phyloP scores from a whole-genome alignment of 129 eudicot species.

The Flaveria sonorensis region DNA sequence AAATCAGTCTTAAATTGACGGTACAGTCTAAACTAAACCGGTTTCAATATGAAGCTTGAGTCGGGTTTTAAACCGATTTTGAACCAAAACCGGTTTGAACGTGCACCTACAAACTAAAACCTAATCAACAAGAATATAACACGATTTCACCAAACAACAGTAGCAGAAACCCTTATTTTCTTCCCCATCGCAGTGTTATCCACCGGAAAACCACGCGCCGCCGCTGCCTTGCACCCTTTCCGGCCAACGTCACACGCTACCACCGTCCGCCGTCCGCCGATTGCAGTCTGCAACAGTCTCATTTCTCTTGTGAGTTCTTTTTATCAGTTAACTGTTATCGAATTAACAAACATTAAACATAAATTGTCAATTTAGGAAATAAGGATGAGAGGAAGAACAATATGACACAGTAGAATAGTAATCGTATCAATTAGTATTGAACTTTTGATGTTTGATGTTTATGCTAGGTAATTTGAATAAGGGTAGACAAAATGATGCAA shows the following conservation, averaged over 20 bases:
- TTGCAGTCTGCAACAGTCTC: too few relatives aligned
- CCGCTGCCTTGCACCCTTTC: background rate
- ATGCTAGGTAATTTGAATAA: background rate
- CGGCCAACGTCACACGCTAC: background rate
- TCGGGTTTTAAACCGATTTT: too few relatives aligned
- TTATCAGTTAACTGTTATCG: background rate
- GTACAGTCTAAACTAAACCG: too few relatives aligned
- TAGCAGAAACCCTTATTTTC: too few relatives aligned
- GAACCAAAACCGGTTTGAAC: too few relatives aligned
- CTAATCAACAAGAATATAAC: too few relatives aligned
- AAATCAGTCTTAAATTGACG: too few relatives aligned
- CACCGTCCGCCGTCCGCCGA: too few relatives aligned
- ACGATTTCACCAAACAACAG: too few relatives aligned
- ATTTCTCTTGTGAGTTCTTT: background rate
- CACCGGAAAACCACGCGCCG: background rate
- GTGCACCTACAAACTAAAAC: too few relatives aligned
- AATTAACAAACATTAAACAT: background rate
- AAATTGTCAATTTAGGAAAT: background rate
- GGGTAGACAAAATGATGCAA: background rate
- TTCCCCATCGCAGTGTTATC: too few relatives aligned
- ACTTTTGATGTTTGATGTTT: background rate
- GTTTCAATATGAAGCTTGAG: too few relatives aligned
- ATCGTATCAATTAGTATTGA: background rate
- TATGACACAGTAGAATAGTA: background rate
- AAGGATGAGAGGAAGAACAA: background rate